Conservation (phyloP, 257 asterid species). For the Datura wrightii region DNA sequence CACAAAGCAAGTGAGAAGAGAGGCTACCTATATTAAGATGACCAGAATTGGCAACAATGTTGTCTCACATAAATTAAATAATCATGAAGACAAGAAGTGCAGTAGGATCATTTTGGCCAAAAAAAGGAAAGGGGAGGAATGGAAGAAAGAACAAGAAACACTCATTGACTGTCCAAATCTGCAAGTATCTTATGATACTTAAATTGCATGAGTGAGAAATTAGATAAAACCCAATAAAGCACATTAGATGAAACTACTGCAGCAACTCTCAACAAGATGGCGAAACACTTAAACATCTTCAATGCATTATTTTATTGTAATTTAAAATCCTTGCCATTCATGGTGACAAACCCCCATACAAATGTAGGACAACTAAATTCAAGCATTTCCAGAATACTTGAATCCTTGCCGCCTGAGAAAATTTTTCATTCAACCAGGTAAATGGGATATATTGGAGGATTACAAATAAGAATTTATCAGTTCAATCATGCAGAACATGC, state of each 20-base stretch:
- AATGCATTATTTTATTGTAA: not conserved
- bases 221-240: constrained; percentile 17
- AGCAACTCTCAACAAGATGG: constrained; percentile 12
- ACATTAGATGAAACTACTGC: not conserved
- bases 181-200: not conserved
- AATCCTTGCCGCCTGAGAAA: not conserved
- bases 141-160: constrained; percentile 21
- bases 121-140: not conserved
- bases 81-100: constrained; percentile 41
- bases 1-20: constrained; percentile 29
- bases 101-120: constrained; percentile 24
- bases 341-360: not conserved
- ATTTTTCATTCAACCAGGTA: constrained; percentile 14
- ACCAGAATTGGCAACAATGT: not conserved
- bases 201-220: not conserved
- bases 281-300: not conserved
- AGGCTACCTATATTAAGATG: constrained; percentile 33
- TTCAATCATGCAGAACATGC: not conserved
- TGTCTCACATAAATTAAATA: not conserved
- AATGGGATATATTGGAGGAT: not conserved
- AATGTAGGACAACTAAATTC: constrained; percentile 12
- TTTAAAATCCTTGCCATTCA: not conserved
- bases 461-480: constrained; percentile 15
- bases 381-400: constrained; percentile 26
- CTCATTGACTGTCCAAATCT: not conserved